Evolutionary conservation across 345 rosid species (phyloP), one percentile per base, ranked within the genome.

Genomic region (Raphanus sativus): DNA sequence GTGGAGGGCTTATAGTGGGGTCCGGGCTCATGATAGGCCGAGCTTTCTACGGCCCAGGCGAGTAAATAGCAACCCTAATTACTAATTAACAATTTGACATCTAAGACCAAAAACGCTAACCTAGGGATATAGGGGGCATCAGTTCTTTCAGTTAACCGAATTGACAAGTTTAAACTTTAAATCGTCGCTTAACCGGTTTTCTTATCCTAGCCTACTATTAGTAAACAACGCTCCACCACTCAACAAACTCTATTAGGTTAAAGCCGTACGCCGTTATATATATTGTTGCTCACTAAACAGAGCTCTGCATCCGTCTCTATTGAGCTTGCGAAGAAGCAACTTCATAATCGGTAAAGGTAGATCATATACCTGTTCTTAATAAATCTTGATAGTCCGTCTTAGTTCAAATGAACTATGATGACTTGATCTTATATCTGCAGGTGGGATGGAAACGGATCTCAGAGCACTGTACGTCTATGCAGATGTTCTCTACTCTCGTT

Each of bases 191-290:
- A 56, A 74, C 71, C 58, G 65, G 65, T 34, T 54, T 73, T 25
- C 10, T 64, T 52, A 52, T 56, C 28, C 28, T 29, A 25, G 69
- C 26, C 34, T 73, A 64, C 33, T n/a, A 73, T 12, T 48, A 15
- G n/a, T 48, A 52, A 52, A 64, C 32, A 26, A 5, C 0, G 17
- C 28, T 65, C 40, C 17, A 8, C 10, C 55, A 54, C 70, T 33
- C 63, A 62, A 52, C 77, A n/a, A 73, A 52, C 28, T 38, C 40
- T 8, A 36, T 13, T 67, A 75, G 73, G 73, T 11, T 63, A 16
- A 45, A 8, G 61, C 67, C 67, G 78, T 66, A 58, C 72, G 5
- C n/a, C 36, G 56, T 65, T 52, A 21, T 21, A 21, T 50, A 62
- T 61, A 62, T 56, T 64, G 62, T 6, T 4, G 29, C 64, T 17